Conservation (phyloP, 805 yeast species). For the Wickerhamiella australiensis region DNA sequence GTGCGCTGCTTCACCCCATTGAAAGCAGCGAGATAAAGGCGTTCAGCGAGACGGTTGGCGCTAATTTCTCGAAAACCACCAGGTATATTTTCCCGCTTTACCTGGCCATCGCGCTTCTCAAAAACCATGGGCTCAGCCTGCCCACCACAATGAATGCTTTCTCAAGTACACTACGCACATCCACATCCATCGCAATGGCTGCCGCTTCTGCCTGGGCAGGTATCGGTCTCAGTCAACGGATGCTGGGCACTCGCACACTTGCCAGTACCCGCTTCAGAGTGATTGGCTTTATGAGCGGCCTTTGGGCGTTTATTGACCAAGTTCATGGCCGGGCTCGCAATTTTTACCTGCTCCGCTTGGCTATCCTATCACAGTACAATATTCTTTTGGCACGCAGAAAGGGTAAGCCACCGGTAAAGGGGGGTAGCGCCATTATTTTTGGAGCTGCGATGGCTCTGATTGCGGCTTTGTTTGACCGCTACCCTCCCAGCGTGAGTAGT, state of each 20-base stretch:
- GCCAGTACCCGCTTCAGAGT: constrained; percentile 29
- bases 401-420: constrained; percentile 22
- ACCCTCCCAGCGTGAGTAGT: constrained; percentile 20
- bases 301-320: constrained; percentile 31
- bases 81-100: constrained; percentile 26
- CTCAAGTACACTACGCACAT: constrained; percentile 25
- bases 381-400: constrained; percentile 22
- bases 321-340: constrained; percentile 27
- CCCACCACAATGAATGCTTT: constrained; percentile 15
- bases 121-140: constrained; percentile 3
- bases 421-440: constrained; percentile 28
- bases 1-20: constrained; percentile 28
- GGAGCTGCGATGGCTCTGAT: constrained; percentile 25
- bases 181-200: constrained; percentile 27
- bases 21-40: constrained; percentile 22
- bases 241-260: constrained; percentile 25
- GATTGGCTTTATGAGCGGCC: constrained; percentile 38
- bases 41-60: constrained; percentile 21
- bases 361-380: constrained; percentile 30
- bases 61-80: constrained; percentile 21
- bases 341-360: constrained; percentile 29
- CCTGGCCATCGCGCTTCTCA: constrained; percentile 17
- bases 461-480: constrained; percentile 14
- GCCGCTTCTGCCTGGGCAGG: constrained; percentile 33
- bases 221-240: constrained; percentile 27